Conservation (phyloP, 1,284 basidiomycete species). For the Exobasidium rhododendri region DNA sequence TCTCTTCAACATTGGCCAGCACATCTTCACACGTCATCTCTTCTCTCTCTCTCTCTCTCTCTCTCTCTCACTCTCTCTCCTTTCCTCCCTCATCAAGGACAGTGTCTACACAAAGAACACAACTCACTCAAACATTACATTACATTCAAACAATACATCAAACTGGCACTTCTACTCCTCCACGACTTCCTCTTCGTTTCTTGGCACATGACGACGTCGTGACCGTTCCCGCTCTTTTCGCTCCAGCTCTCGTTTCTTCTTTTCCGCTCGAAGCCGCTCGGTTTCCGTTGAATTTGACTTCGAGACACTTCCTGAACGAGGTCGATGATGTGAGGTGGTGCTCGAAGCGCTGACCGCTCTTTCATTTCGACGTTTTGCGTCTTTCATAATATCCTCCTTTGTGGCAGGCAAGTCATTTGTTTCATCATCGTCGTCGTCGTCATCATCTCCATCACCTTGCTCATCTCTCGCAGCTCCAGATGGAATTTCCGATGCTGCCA, state of each 20-base stretch:
- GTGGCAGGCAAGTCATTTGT: conserved; percentile 6
- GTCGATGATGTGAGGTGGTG: not conserved
- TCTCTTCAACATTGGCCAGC: not conserved
- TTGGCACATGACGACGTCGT: not conserved
- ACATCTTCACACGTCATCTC: not conserved
- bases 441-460: too few relatives aligned
- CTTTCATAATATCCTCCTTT: conserved; percentile 1
- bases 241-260: conserved; percentile 6
- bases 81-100: not conserved
- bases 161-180: not conserved
- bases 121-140: not conserved
- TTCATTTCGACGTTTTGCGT: not conserved
- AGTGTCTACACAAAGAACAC: not conserved
- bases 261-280: not conserved
- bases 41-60: conserved; percentile 9
- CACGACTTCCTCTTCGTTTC: conserved; percentile 1
- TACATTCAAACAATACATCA: conserved; percentile 2
- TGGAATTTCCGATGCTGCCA: not conserved
- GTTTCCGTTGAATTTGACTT: conserved; percentile 1
- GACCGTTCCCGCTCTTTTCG: conserved; percentile 5
- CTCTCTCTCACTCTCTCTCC: not conserved
- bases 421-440: conserved; percentile 8
- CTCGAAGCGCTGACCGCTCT: conserved; percentile 5
- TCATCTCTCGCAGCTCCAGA: not conserved
- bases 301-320: not conserved